A percentile compares a stretch with the other conserved stretches of the same genome.
These are phyloP conservation scores for Oryza rufipogon DNA, from an alignment of 176 grass and related monocot species.

Conservation along the genomic window DNA sequence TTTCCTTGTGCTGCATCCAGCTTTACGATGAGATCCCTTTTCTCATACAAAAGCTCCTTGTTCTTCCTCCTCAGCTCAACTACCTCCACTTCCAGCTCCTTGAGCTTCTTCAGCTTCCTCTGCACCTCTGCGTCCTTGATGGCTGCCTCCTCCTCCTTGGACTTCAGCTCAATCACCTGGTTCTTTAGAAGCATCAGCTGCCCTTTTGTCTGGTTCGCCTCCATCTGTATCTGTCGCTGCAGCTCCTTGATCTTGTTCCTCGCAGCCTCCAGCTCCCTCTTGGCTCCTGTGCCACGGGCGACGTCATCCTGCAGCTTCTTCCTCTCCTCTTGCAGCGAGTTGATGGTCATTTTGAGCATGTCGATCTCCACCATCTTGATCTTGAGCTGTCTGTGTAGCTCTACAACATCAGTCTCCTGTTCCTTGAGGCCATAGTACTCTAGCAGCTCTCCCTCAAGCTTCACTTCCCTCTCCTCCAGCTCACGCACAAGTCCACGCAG, in stretches of 20 bases:
- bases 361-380: constrained; percentile 75
- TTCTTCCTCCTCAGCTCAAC: constrained; percentile 89
- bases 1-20: constrained; percentile 76
- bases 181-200: constrained; percentile 86
- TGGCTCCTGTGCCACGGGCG: constrained; percentile 16
- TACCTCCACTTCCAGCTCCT: constrained; percentile 78
- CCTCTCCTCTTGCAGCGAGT: constrained; percentile 67
- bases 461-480: constrained; percentile 87
- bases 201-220: constrained; percentile 76
- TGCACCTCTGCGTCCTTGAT: constrained; percentile 76
- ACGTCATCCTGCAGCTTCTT: constrained; percentile 81
- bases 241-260: constrained; percentile 86
- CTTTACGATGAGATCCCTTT: constrained; percentile 88
- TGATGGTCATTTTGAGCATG: constrained; percentile 78
- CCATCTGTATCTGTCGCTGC: constrained; percentile 80
- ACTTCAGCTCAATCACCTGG: constrained; percentile 71
- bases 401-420: constrained; percentile 69
- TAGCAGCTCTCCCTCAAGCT: constrained; percentile 74
- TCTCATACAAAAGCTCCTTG: constrained; percentile 89
- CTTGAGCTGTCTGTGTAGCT: constrained; percentile 92
- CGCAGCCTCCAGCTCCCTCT: constrained; percentile 62
- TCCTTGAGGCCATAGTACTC: constrained; percentile 97
- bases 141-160: constrained; percentile 73
- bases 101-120: constrained; percentile 80
- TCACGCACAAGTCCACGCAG: constrained; percentile 63